Evolutionary conservation across 768 basidiomycete genomes (phyloP), one percentile per base, ranked within the genome.

Genomic region (Phaeotremella fagi): DNA sequence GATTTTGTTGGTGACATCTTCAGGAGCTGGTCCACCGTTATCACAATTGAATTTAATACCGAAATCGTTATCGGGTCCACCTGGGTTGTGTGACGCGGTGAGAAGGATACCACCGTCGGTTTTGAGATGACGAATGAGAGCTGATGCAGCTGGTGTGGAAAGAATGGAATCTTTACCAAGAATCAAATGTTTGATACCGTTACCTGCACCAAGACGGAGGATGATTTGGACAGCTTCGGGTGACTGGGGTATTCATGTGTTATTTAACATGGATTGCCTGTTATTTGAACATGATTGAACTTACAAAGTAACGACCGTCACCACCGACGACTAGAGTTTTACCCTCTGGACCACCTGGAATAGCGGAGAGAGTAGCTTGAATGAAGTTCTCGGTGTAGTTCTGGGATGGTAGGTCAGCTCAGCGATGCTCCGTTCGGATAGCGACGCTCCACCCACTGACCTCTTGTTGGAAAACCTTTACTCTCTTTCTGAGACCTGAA

Each of bases 301-400:
- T 59, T 55, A 71, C 72, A 49, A 73, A 95, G 80, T 80, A 99
- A 51, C 95, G 90, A 25, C 95, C 95, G 75, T 99, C 95, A 51
- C 95, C 95, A 45, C 95, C 94, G 67, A 99, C 83, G 70, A 98
- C 95, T 64, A 98, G 80, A 15, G 91, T 90, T 50, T 83, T 74
- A 25, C 78, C 78, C 48, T 70, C 66, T n/a, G 75, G 78, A 25
- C 82, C 89, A 56, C 85, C 82, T 4, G 86, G 82, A 76, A 98
- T 88, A 50, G 92, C 88, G 24, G 75, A 88, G 83, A 68, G 92
- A 82, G 79, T 99, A 62, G 94, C 77, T 76, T 98, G 94, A 53
- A 97, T 75, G 66, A 99, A 99, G 80, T 98, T 99, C 78, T 98
- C 95, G 41, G 95, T 99, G 78, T 98, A 99, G 79, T 98, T 85